Evolutionary conservation across 345 rosid genomes (phyloP).

Genomic region (Passiflora organensis): DNA sequence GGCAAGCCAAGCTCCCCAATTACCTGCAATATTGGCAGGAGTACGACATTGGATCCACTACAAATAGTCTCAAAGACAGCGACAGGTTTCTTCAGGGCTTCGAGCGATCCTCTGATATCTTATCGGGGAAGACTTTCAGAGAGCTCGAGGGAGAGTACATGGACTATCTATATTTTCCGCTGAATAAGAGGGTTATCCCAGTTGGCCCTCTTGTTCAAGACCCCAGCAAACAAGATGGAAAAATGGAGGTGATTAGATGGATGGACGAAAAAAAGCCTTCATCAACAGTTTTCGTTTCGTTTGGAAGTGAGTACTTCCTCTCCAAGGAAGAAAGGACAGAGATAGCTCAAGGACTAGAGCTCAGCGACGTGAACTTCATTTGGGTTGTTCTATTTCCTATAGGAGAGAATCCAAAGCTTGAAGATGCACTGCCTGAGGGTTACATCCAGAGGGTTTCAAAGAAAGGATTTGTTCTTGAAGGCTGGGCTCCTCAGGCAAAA

Average conservation of each 20-base stretch:
- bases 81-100: constrained; percentile 12
- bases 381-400: constrained; percentile 29
- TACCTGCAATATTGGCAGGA: too few relatives aligned
- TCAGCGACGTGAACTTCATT: constrained; percentile 21
- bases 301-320: constrained; percentile 29
- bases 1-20: too few relatives aligned
- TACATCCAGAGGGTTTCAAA: constrained; percentile 16
- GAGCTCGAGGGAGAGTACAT: constrained; percentile 28
- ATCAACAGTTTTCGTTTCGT: constrained; percentile 23
- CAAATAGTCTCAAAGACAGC: too few relatives aligned
- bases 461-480: constrained; percentile 27
- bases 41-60: too few relatives aligned
- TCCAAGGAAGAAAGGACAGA: constrained; percentile 28
- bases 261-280: constrained; percentile 9
- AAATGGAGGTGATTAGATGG: constrained; percentile 21
- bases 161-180: constrained; percentile 16
- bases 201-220: constrained; percentile 34
- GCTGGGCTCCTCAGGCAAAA: constrained; percentile 35
- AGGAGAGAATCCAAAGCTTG: constrained; percentile 4
- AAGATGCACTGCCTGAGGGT: constrained; percentile 29
- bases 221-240: constrained; percentile 5
- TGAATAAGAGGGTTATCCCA: constrained; percentile 18
- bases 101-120: constrained; percentile 9
- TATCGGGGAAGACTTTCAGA: constrained; percentile 22
- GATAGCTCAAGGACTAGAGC: constrained; percentile 30